Evolutionary conservation across 495 filamentous ascomycete species (phyloP), one percentile per base, ranked within the genome.

Genomic region (Sordaria brevicollis): DNA sequence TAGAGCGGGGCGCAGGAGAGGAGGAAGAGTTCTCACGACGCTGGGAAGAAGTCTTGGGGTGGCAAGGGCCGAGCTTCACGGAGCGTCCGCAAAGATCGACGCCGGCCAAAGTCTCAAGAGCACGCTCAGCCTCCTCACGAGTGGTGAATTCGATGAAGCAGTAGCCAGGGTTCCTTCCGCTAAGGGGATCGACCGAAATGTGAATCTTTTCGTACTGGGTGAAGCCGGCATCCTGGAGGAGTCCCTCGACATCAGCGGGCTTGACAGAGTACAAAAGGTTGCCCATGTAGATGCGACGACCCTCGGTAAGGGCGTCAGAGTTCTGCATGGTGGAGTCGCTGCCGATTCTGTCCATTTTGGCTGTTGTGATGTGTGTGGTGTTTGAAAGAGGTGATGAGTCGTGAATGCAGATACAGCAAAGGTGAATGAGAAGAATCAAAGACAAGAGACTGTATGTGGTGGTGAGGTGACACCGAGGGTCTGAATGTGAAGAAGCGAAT

Each of bases 211-310:
- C 83, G 73, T 86, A 81, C 34, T 72, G 73, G 4, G 49, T 68
- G 25, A 86, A 85, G 65, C 79, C 81, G 35, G 80, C 79, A 1
- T 80, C 79, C 13, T 73, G 76, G 70, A 92, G 86, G 35, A 91
- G 74, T 2, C 77, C 80, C 74, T 88, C 82, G 37, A 92, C 83
- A 76, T 92, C 88, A 71, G 85, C 81, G 21, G 83, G 81, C 78
- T 86, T 88, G 57, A 87, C 88, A 43, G 83, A 82, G 74, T 91
- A 92, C 7, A 86, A 86, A 76, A 91, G 82, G 74, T 91, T 92
- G 73, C 89, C 89, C 9, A 91, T 82, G 75, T 91, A 91, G 65
- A 91, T 81, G 65, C 85, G 83, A 2, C 84, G 80, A 1, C 85
- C 85, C 70, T 87, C 83, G 4, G 77, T 75, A 35, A 86, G 80